Percentiles rank a stretch among this genome's conserved stretches.
Evolutionary conservation across 805 yeast species (phyloP).

Genomic region (Zygoascus flipseniorum): DNA sequence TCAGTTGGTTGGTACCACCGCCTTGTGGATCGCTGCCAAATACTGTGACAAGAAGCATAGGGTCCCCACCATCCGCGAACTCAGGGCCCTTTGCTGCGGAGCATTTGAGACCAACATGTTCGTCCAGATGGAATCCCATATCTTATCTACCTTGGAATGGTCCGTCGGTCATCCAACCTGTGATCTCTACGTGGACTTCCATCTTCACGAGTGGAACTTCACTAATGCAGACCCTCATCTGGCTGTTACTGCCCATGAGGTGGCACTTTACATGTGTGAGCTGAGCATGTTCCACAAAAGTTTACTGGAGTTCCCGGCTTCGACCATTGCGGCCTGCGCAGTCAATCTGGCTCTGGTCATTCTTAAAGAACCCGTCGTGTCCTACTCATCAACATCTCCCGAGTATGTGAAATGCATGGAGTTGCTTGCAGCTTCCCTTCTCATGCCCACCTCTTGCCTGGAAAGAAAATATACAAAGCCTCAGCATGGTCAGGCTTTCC

Average conservation of each 20-base stretch:
- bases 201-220: neutral
- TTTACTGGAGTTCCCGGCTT: slow-evolving; percentile 23
- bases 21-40: slow-evolving; percentile 89
- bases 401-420: slow-evolving; percentile 12
- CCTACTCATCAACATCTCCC: neutral
- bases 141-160: slow-evolving; percentile 66
- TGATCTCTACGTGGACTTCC: slow-evolving; percentile 34
- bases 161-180: slow-evolving; percentile 54
- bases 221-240: neutral
- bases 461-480: slow-evolving; percentile 15
- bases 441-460: slow-evolving; percentile 10
- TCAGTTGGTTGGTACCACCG: slow-evolving; percentile 84
- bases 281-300: slow-evolving; percentile 27
- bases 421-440: slow-evolving; percentile 10
- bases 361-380: neutral
- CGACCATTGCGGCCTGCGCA: slow-evolving; percentile 30
- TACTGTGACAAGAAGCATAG: slow-evolving; percentile 66
- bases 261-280: slow-evolving; percentile 31
- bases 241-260: slow-evolving; percentile 3
- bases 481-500: slow-evolving; percentile 5
- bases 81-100: slow-evolving; percentile 63
- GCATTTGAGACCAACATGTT: slow-evolving; percentile 53
- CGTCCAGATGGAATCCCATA: slow-evolving; percentile 71
- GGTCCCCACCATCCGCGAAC: slow-evolving; percentile 64
- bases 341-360: slow-evolving; percentile 23